Evolutionary conservation across 139 green algal species (phyloP).

Genomic region (Tetradesmus lagerheimii): DNA sequence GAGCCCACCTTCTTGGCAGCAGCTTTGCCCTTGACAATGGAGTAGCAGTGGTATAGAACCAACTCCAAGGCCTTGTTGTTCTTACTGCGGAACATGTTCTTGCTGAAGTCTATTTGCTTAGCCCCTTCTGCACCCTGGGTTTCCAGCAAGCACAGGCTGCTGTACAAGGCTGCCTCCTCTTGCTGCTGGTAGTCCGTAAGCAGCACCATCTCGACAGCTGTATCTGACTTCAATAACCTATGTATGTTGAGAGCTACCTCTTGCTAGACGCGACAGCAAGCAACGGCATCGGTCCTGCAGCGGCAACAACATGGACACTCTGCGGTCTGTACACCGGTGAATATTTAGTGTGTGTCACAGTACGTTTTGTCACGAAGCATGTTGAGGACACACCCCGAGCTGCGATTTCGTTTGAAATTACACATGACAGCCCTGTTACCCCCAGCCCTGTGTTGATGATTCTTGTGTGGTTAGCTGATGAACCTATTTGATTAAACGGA

Average conservation of each 20-base stretch:
- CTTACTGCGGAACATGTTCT: conserved; percentile 53
- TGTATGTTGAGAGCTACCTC: too few relatives aligned
- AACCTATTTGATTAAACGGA: too few relatives aligned
- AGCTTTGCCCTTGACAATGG: conserved; percentile 47
- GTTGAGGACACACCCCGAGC: not conserved
- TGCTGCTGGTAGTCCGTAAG: conserved; percentile 33
- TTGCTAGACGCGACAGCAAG: not conserved
- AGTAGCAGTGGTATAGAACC: conserved; percentile 53
- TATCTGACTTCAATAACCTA: too few relatives aligned
- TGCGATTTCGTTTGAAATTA: not conserved
- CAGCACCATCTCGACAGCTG: not conserved
- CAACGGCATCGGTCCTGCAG: not conserved
- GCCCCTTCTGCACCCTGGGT: not conserved
- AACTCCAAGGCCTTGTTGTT: conserved; percentile 62
- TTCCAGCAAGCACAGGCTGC: conserved; percentile 57
- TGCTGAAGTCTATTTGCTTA: conserved; percentile 48
- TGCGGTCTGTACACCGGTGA: not conserved
- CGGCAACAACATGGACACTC: not conserved
- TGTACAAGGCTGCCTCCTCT: conserved; percentile 51
- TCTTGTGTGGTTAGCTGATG: too few relatives aligned
- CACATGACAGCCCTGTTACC: not conserved
- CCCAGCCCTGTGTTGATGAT: too few relatives aligned
- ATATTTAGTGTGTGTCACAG: not conserved
- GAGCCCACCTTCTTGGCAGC: conserved; percentile 37
- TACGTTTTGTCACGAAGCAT: not conserved